Evolutionary conservation across 768 basidiomycete genomes (phyloP).

Genomic region (Lactarius indigo): DNA sequence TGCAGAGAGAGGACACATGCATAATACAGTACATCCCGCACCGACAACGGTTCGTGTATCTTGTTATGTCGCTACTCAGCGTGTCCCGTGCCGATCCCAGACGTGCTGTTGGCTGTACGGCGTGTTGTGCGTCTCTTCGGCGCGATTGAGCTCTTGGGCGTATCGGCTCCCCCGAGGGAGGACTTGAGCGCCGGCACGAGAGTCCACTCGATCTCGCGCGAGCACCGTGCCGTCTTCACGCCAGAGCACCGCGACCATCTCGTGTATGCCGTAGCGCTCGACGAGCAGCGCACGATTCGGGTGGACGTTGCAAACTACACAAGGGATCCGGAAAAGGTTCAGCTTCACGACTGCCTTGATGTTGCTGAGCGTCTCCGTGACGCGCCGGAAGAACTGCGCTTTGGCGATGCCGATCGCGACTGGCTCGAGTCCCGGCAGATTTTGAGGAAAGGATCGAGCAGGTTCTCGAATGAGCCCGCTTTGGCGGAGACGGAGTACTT

Average conservation of each 20-base stretch:
- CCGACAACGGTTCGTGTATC: too few species aligned
- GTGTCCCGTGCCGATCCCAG: constrained; percentile 32
- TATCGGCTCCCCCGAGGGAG: constrained; percentile 32
- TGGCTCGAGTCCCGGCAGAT: constrained; percentile 73
- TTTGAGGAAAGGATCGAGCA: constrained; percentile 91
- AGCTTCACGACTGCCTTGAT: constrained; percentile 86
- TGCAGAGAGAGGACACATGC: not conserved
- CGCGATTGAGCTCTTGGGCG: constrained; percentile 43
- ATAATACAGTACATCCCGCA: not conserved
- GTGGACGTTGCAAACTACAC: constrained; percentile 84
- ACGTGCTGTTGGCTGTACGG: constrained; percentile 67
- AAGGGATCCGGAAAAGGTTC: constrained; percentile 80
- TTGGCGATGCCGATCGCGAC: constrained; percentile 77
- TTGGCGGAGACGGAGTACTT: constrained; percentile 81
- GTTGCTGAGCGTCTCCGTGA: constrained; percentile 76
- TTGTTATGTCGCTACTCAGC: not conserved
- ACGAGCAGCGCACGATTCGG: constrained; percentile 81
- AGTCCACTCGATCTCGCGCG: constrained; percentile 78
- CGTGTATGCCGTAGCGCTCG: constrained; percentile 75
- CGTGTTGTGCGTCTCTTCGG: constrained; percentile 54
- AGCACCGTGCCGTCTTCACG: constrained; percentile 86
- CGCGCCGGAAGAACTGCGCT: constrained; percentile 80
- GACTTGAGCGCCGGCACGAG: constrained; percentile 71
- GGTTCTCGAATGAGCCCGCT: constrained; percentile 85
- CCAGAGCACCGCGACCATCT: constrained; percentile 76